These are phyloP conservation scores for Trichoderma koningii DNA, from an alignment of 2,329 filamentous ascomycete genomes.

Conservation along the genomic window DNA sequence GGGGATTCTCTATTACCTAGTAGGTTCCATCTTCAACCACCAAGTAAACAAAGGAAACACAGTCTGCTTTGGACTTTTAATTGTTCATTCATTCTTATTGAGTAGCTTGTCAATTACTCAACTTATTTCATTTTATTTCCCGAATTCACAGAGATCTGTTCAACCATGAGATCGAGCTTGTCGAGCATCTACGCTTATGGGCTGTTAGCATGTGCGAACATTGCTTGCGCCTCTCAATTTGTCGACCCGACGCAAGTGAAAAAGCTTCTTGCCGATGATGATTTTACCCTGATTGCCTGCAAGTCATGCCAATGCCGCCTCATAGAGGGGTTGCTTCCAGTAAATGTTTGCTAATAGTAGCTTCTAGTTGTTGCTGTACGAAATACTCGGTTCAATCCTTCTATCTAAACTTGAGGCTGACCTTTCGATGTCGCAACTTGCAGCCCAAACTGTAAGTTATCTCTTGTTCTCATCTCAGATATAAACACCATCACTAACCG, in stretches of 20 bases:
- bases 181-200: slow-evolving; percentile 8
- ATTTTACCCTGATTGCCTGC: slow-evolving; percentile 40
- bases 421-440: too few relatives aligned
- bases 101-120: too few relatives aligned
- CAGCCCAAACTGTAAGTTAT: slow-evolving; percentile 26
- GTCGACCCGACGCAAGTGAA: slow-evolving; percentile 24
- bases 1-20: background rate
- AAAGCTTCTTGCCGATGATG: slow-evolving; percentile 27
- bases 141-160: too few relatives aligned
- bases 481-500: background rate
- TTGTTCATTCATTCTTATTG: too few relatives aligned
- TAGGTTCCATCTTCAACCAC: background rate
- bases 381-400: background rate
- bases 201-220: slow-evolving; percentile 12
- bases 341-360: background rate
- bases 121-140: too few relatives aligned
- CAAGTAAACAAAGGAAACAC: background rate
- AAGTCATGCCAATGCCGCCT: slow-evolving; percentile 27
- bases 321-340: accelerated
- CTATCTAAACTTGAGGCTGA: background rate
- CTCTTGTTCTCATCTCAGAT: background rate
- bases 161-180: background rate
- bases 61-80: background rate
- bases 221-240: slow-evolving; percentile 25
- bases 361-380: slow-evolving; percentile 29